phyloP scores from a whole-genome alignment of 768 basidiomycete genomes.

The Pleurotus tuoliensis region DNA sequence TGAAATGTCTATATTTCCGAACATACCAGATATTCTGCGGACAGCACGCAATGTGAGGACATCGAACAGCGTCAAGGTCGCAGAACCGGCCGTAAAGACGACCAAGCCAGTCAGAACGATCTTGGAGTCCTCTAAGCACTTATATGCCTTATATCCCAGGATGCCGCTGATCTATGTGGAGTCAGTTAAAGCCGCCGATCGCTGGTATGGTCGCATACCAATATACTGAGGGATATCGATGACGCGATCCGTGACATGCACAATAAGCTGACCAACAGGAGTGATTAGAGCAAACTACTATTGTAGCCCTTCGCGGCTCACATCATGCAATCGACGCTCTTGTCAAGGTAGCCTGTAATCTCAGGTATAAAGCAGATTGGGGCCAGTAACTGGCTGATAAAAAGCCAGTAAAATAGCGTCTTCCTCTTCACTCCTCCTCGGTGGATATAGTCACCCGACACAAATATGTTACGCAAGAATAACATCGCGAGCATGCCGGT shows the following conservation, averaged over 20 bases:
- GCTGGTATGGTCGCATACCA: constrained; percentile 23
- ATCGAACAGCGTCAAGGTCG: constrained; percentile 39
- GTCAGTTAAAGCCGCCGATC: not conserved
- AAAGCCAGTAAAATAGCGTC: constrained; percentile 52
- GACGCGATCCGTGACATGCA: constrained; percentile 31
- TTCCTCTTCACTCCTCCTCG: constrained; percentile 56
- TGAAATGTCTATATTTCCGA: too few relatives aligned
- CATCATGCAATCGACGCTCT: constrained; percentile 40
- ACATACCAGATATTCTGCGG: constrained; percentile 46
- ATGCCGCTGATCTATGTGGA: constrained; percentile 52
- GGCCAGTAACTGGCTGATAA: constrained; percentile 52
- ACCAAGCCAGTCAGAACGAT: constrained; percentile 41
- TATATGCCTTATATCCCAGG: constrained; percentile 63
- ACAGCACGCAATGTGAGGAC: constrained; percentile 30
- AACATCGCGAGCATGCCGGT: constrained; percentile 46
- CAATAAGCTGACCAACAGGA: constrained; percentile 26
- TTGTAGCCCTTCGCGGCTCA: constrained; percentile 24
- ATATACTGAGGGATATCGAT: constrained; percentile 33
- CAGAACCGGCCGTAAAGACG: constrained; percentile 38
- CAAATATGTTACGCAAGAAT: constrained; percentile 49
- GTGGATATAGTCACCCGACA: constrained; percentile 47
- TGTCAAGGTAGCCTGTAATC: constrained; percentile 43
- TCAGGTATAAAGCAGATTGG: constrained; percentile 38
- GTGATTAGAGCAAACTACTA: not conserved
- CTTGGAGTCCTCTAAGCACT: constrained; percentile 58